Evolutionary conservation across 345 rosid species (phyloP).

Genomic region (Cardamine resedifolia): DNA sequence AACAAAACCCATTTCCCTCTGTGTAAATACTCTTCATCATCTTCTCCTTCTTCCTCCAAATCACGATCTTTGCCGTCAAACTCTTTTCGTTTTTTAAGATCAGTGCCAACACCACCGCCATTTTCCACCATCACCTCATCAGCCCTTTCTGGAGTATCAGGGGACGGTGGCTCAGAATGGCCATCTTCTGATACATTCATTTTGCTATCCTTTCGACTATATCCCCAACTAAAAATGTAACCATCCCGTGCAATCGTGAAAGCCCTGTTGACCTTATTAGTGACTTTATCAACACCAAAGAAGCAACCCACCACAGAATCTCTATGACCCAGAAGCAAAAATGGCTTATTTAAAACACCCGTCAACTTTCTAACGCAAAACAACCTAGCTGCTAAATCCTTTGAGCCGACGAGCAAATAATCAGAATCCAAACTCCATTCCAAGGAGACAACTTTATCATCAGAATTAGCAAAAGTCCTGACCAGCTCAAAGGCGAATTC

Average conservation of each 20-base stretch:
- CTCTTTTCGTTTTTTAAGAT: conserved; percentile 57
- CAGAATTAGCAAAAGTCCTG: conserved; percentile 78
- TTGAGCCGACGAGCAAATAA: conserved; percentile 81
- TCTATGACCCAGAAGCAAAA: conserved; percentile 82
- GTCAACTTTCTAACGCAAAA: conserved; percentile 61
- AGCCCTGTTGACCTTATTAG: conserved; percentile 48
- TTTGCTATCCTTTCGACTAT: conserved; percentile 37
- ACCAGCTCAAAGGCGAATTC: conserved; percentile 68
- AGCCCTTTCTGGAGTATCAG: conserved; percentile 61
- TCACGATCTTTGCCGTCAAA: conserved; percentile 49
- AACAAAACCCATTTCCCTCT: conserved; percentile 66
- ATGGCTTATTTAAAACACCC: conserved; percentile 65
- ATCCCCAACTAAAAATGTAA: conserved; percentile 76
- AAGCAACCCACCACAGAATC: conserved; percentile 85
- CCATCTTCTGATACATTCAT: conserved; percentile 36
- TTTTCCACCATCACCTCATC: conserved; percentile 41
- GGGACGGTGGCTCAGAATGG: conserved; percentile 54
- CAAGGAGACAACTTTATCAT: conserved; percentile 61
- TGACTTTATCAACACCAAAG: conserved; percentile 73
- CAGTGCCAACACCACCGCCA: conserved; percentile 10
- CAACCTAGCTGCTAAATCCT: conserved; percentile 78
- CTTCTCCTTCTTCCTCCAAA: conserved; percentile 34
- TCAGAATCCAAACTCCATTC: conserved; percentile 78
- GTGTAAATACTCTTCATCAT: conserved; percentile 54
- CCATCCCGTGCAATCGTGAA: conserved; percentile 81